phyloP scores from a whole-genome alignment of 352 stramenopile genomes.

The Phytophthora idaei region DNA sequence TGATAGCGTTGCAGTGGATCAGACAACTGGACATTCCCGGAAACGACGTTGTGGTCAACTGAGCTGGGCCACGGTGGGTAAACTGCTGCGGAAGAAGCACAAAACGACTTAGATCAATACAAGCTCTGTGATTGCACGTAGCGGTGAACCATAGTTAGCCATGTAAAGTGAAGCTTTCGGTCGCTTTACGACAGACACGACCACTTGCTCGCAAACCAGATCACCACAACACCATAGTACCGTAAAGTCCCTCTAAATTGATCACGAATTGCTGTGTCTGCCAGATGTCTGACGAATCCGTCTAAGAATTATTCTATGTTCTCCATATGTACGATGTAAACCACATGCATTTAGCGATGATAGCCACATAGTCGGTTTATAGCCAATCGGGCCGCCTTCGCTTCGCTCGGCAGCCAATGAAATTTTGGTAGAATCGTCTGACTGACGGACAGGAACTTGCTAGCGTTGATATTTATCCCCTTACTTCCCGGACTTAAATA shows the following conservation, averaged over 20 bases:
- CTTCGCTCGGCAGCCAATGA: too few species aligned
- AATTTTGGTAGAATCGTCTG: too few species aligned
- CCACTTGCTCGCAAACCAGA: too few species aligned
- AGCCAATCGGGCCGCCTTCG: too few species aligned
- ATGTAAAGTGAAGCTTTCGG: too few species aligned
- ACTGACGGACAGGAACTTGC: too few species aligned
- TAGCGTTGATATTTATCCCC: too few species aligned
- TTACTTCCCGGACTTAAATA: too few species aligned
- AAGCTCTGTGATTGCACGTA: not conserved
- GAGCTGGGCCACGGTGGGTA: not conserved
- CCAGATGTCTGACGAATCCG: not conserved
- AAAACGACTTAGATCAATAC: not conserved
- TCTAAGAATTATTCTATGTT: too few species aligned
- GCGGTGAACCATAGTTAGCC: too few species aligned
- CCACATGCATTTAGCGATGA: not conserved
- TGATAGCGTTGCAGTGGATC: constrained; percentile 1
- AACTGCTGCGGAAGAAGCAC: constrained; percentile 1
- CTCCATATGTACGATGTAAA: too few species aligned
- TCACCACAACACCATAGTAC: not conserved
- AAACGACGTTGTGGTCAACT: constrained; percentile 3
- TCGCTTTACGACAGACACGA: not conserved
- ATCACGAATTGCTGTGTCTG: not conserved
- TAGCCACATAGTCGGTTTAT: too few species aligned
- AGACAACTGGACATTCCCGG: not conserved
- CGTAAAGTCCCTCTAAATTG: not conserved